Conservation (phyloP, 768 basidiomycete genomes). For the Heimioporus sp. region DNA sequence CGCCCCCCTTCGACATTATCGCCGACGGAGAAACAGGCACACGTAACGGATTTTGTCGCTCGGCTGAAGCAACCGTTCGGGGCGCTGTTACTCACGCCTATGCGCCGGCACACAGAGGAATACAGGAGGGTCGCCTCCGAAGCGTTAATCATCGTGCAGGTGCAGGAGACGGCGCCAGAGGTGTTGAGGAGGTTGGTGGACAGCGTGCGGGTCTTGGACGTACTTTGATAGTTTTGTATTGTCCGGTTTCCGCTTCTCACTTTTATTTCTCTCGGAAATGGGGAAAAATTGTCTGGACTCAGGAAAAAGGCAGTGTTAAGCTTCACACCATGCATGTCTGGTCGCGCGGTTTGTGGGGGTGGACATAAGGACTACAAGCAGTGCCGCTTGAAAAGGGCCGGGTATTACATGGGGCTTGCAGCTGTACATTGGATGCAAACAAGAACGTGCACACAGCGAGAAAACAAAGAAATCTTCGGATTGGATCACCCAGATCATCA, state of each 20-base stretch:
- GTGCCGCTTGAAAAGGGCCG: too few species aligned
- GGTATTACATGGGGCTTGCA: too few species aligned
- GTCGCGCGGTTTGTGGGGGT: too few species aligned
- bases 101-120: neutral
- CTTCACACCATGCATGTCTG: too few species aligned
- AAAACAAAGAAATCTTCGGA: too few species aligned
- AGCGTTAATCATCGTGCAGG: slow-evolving; percentile 4
- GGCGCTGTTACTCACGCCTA: slow-evolving; percentile 7
- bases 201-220: slow-evolving; percentile 1
- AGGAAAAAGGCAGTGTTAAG: too few species aligned
- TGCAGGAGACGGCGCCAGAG: neutral
- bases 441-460: too few species aligned
- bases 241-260: too few species aligned
- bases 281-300: too few species aligned
- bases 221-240: neutral
- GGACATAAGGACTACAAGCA: too few species aligned
- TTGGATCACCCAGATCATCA: neutral
- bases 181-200: neutral
- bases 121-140: slow-evolving; percentile 11
- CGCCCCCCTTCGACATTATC: neutral
- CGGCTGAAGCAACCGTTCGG: slow-evolving; percentile 10
- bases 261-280: too few species aligned
- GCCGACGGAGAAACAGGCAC: neutral
- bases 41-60: neutral
- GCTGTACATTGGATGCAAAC: too few species aligned